These are phyloP conservation scores for Lentinula edodes DNA, from an alignment of 768 basidiomycete genomes.

Conservation along the genomic window DNA sequence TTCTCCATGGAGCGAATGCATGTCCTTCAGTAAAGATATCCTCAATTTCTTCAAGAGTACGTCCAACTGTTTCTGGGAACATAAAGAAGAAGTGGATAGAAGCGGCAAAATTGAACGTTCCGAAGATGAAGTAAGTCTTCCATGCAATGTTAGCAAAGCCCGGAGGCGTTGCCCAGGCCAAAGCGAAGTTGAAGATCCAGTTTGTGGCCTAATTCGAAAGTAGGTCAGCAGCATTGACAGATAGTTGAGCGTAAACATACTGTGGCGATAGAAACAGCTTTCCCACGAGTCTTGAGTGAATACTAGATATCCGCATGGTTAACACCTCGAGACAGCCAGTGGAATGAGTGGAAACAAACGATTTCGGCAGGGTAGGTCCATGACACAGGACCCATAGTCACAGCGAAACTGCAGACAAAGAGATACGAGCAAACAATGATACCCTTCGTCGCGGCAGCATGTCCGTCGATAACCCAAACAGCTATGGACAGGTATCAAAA, in stretches of 20 bases:
- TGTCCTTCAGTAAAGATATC: slow-evolving; percentile 71
- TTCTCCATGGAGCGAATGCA: slow-evolving; percentile 65
- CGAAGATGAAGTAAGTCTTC: slow-evolving; percentile 77
- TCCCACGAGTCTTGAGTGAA: slow-evolving; percentile 62
- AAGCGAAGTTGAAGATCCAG: slow-evolving; percentile 69
- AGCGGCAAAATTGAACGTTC: slow-evolving; percentile 68
- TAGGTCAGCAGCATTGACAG: neutral
- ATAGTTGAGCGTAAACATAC: slow-evolving; percentile 18
- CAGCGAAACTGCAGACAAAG: slow-evolving; percentile 69
- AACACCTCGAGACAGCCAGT: neutral
- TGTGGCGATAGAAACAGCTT: slow-evolving; percentile 48
- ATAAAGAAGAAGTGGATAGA: slow-evolving; percentile 72
- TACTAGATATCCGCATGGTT: slow-evolving; percentile 24
- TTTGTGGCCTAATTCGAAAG: slow-evolving; percentile 27
- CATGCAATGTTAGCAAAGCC: slow-evolving; percentile 61
- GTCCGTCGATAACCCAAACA: slow-evolving; percentile 49
- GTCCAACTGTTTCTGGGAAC: slow-evolving; percentile 73
- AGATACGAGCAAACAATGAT: slow-evolving; percentile 77
- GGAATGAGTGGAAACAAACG: slow-evolving; percentile 16
- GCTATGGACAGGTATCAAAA: neutral
- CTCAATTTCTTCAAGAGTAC: slow-evolving; percentile 75
- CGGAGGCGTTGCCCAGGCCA: slow-evolving; percentile 73
- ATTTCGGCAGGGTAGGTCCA: slow-evolving; percentile 72
- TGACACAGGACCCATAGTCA: slow-evolving; percentile 75
- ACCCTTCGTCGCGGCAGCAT: slow-evolving; percentile 55